Percentiles rank a stretch among this genome's conserved stretches.
Conservation (phyloP, 768 basidiomycete species). For the Cystofilobasidium macerans region DNA sequence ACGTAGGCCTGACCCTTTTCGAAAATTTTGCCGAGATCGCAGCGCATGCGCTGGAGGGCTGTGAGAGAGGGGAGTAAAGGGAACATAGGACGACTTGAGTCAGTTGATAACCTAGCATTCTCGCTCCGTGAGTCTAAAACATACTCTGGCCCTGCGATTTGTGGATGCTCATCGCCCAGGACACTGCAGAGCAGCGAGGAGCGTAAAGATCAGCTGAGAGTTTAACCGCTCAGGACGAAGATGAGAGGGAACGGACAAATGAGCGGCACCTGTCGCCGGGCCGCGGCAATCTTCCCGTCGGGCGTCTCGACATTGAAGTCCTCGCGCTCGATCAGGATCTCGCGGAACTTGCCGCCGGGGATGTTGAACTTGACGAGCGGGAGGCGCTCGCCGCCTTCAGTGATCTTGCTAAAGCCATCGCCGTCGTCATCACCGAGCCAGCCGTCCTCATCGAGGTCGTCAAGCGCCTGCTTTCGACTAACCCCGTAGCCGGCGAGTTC, state of each 20-base stretch:
- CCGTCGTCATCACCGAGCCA: neutral
- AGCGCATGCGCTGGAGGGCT: constrained; percentile 78
- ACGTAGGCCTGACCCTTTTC: constrained; percentile 23
- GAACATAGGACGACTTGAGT: no score
- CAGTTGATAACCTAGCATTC: no score
- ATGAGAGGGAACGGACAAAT: neutral
- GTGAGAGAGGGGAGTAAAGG: neutral
- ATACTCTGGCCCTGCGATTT: constrained; percentile 86
- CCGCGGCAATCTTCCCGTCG: constrained; percentile 72
- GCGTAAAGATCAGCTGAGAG: constrained; percentile 50
- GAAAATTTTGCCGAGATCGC: constrained; percentile 83
- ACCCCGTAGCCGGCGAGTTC: neutral
- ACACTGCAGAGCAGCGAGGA: constrained; percentile 42
- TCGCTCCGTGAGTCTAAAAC: no score
- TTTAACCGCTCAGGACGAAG: no score
- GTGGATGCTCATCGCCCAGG: constrained; percentile 94
- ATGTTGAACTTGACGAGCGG: constrained; percentile 72
- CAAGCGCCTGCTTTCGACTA: neutral
- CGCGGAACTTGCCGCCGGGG: constrained; percentile 47
- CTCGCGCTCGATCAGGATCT: constrained; percentile 56
- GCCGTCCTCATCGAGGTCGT: neutral
- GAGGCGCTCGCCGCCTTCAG: constrained; percentile 10
- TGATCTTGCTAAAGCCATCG: constrained; percentile 10
- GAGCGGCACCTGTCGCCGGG: constrained; percentile 58
- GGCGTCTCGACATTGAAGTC: constrained; percentile 77